Evolutionary conservation across 208 protist species (phyloP).

Genomic region (Wallacemonas sp.): DNA sequence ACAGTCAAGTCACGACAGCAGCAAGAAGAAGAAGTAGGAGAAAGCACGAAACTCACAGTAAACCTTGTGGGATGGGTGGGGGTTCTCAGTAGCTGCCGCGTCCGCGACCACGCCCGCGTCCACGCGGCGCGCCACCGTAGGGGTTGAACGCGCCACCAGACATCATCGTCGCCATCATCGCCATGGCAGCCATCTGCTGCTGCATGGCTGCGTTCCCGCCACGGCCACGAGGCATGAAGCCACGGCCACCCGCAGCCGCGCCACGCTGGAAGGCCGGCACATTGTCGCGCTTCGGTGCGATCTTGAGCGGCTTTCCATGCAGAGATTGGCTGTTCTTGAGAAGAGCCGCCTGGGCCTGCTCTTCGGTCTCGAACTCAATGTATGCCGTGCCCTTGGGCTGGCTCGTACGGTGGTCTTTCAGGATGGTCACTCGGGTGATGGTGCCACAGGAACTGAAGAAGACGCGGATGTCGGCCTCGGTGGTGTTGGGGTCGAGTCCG

Average conservation of each 20-base stretch:
- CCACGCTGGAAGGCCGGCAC: constrained; percentile 81
- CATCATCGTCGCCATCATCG: constrained; percentile 89
- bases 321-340: constrained; percentile 87
- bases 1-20: no score
- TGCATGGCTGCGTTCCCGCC: constrained; percentile 40
- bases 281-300: constrained; percentile 87
- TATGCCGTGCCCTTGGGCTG: constrained; percentile 93
- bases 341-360: constrained; percentile 80
- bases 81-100: constrained; percentile 29
- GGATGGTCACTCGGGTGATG: constrained; percentile 91
- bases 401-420: constrained; percentile 88
- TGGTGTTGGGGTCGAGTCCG: constrained; percentile 87
- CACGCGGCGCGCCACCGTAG: constrained; percentile 33
- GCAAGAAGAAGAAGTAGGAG: no score
- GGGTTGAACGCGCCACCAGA: constrained; percentile 63
- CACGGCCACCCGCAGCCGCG: constrained; percentile 37
- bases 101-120: constrained; percentile 38
- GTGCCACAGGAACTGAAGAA: constrained; percentile 91
- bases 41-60: no score
- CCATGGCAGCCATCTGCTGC: constrained; percentile 72
- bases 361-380: constrained; percentile 89
- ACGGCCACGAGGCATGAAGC: constrained; percentile 32
- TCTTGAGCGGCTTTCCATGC: constrained; percentile 82
- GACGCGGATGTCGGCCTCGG: constrained; percentile 89
- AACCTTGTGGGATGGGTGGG: no score